Conservation (phyloP, 1,284 basidiomycete species). For the Boletus sp. region DNA sequence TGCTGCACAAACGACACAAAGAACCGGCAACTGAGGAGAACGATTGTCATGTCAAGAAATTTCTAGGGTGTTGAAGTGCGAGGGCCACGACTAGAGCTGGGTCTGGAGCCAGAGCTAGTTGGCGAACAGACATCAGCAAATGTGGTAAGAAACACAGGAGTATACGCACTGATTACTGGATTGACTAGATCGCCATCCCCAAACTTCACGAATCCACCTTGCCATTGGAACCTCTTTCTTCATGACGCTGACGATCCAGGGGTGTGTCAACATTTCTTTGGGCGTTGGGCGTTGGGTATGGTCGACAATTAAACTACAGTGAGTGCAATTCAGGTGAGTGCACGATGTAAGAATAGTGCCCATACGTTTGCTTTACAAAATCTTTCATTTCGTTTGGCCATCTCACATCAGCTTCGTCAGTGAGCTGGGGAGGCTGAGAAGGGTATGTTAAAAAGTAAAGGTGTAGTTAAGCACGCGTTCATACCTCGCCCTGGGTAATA, state of each 20-base stretch:
- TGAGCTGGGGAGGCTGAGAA: conserved; percentile 72
- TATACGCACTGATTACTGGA: conserved; percentile 21
- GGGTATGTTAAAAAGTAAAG: conserved; percentile 6
- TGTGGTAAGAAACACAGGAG: neutral
- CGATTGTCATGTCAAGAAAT: conserved; percentile 1
- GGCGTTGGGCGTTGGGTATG: conserved; percentile 76
- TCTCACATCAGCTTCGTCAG: conserved; percentile 65
- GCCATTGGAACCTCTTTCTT: conserved; percentile 85
- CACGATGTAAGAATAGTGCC: conserved; percentile 14
- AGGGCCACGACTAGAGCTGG: conserved; percentile 38
- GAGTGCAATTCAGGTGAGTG: conserved; percentile 2
- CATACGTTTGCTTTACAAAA: conserved; percentile 86
- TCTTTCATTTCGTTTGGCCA: conserved; percentile 91
- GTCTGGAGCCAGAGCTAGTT: conserved; percentile 33
- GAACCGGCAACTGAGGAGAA: conserved; percentile 3
- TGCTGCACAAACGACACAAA: conserved; percentile 19
- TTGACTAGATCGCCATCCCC: conserved; percentile 64
- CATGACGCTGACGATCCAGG: conserved; percentile 81
- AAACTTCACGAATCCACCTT: conserved; percentile 86
- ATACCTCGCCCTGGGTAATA: conserved; percentile 78
- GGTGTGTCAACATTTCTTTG: conserved; percentile 80
- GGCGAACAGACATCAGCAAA: neutral
- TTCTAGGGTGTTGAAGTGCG: conserved; percentile 26
- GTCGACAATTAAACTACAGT: conserved; percentile 53
- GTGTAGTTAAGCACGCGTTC: conserved; percentile 18